Evolutionary conservation across 495 filamentous ascomycete species (phyloP), one percentile per base, ranked within the genome.

Genomic region (Hypoxylon lienhwacheense): DNA sequence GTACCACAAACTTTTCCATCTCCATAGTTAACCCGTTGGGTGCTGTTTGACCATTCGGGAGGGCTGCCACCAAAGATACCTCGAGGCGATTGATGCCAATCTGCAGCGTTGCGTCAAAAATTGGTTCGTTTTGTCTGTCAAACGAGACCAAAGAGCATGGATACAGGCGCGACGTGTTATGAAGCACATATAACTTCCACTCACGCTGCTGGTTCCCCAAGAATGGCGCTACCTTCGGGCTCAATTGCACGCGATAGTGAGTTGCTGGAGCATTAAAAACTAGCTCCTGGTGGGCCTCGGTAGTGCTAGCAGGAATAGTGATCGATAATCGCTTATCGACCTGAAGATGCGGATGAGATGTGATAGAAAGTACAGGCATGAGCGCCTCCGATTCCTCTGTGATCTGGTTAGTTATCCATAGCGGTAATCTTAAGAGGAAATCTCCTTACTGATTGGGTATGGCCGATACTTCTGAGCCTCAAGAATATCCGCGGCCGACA

Each of bases 61-160:
- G 71, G 4, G 81, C 77, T n/a, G 81, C 82, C 63, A 88, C 78
- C 25, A 87, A 64, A 34, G 85, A 81, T 5, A 89, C 70, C 39
- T 84, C 82, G 14, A 91, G 77, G 22, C 80, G 77, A 53, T 85
- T 90, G 14, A 82, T 73, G 5, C 85, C 85, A n/a, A 77, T 74
- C 22, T 71, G 70, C 26, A 90, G 69, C 11, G 69, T 72, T 17
- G 80, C 70, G 41, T 90, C 86, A 53, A 85, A 90, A 3, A 84
- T 63, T 21, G 78, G 77, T 16, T 76, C 66, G 47, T 73, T 59
- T 25, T 52, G 64, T 16, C 48, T 65, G 26, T 65, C 61, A 33
- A 29, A 63, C 11, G 59, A 36, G 5, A 24, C 49, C n/a, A 46
- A 47, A 14, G 65, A 59, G n/a, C n/a, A n/a, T n/a, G n/a, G n/a